Evolutionary conservation across 805 yeast species (phyloP), one percentile per base, ranked within the genome.

Genomic region (Saccharomycopsis olivae): DNA sequence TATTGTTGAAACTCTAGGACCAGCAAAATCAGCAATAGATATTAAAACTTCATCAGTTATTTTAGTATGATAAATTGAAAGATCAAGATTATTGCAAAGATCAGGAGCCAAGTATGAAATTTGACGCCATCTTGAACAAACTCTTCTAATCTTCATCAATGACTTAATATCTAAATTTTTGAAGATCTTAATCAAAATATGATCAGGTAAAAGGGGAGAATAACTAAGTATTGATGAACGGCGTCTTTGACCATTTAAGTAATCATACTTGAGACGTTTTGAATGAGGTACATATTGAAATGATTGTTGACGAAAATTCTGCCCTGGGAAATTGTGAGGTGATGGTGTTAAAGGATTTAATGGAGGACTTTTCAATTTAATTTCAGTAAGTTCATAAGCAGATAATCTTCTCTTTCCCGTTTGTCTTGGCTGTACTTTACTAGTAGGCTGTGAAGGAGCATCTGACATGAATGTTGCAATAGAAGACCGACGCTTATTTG

Each of bases 61-160:
- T 4, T 67, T 57, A 3, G 78, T 73, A 54, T 71, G 76, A 72
- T 78, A 82, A 1, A 72, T 73, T 0, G 69, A 66, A 45, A 82
- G 59, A 51, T 80, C 84, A 36, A 82, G 60, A 0, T 32, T 55
- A 16, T 61, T 63, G 49, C 69, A 71, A 27, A 80, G 60, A 15
- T 64, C 66, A 1, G 75, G 71, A 1, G 82, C 74, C 24, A 71
- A 66, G 43, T 69, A 69, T 14, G 80, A 56, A 27, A 82, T 56
- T 47, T 76, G 82, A 49, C 78, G 65, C 88, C 89, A 82, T 48
- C 78, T 67, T 44, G 70, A 62, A 54, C 81, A 73, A 29, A 80
- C 76, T 3, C 66, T 49, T 40, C 80, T 61, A 46, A 74, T 49
- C 49, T 66, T 70, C 81, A 80, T 74, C 42, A 78, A 57, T n/a